Conservation (phyloP, 495 filamentous ascomycete genomes). For the Aspergillus ostianus region DNA sequence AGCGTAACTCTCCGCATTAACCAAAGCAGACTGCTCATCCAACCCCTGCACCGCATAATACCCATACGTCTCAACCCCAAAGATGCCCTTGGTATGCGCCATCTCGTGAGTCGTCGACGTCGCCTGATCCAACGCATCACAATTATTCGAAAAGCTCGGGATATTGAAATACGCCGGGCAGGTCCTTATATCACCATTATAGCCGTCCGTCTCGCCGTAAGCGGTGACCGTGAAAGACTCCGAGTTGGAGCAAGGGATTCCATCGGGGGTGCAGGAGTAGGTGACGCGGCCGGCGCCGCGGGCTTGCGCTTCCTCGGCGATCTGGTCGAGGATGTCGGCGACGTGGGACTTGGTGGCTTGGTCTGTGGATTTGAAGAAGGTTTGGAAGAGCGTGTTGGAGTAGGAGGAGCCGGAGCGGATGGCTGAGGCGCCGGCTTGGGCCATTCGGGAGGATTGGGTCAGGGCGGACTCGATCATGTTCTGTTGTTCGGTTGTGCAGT, state of each 20-base stretch:
- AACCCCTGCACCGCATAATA: not conserved
- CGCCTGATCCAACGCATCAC: constrained; percentile 4
- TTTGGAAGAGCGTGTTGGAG: constrained; percentile 1
- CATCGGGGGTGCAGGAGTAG: constrained; percentile 9
- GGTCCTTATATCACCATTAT: not conserved
- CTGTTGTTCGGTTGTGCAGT: not conserved
- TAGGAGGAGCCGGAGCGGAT: not conserved
- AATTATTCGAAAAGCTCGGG: constrained; percentile 2
- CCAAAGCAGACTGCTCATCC: constrained; percentile 3
- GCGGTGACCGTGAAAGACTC: constrained; percentile 3
- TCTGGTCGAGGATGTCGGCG: constrained; percentile 6
- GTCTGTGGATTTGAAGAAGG: constrained; percentile 13
- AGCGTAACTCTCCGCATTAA: constrained; percentile 13
- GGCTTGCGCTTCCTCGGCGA: constrained; percentile 2
- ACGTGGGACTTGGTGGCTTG: constrained; percentile 2
- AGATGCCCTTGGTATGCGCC: constrained; percentile 10
- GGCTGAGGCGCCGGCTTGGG: too few species aligned
- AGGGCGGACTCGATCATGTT: not conserved
- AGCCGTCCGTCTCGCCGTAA: constrained; percentile 8
- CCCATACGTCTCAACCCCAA: constrained; percentile 10
- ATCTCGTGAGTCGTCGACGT: constrained; percentile 10
- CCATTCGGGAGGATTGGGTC: not conserved
- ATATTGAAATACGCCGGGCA: constrained; percentile 9
- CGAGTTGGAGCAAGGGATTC: not conserved
- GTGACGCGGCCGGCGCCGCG: constrained; percentile 5